Conservation (phyloP, 768 basidiomycete species). For the Termitomyces sp. region DNA sequence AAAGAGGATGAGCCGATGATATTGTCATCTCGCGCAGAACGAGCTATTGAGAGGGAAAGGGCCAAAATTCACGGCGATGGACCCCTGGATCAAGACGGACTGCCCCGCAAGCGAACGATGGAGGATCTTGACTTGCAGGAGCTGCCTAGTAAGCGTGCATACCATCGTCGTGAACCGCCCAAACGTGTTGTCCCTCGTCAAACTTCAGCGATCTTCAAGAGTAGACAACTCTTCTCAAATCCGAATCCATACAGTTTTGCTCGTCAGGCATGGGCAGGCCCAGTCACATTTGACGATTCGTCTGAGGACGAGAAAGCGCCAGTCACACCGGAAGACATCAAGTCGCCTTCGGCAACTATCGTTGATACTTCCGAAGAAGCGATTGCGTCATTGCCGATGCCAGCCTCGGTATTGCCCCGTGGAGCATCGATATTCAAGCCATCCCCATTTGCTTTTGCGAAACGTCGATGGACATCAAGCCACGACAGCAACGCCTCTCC, state of each 20-base stretch:
- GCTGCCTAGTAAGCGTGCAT: slow-evolving; percentile 25
- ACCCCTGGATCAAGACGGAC: slow-evolving; percentile 9
- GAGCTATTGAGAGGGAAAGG: slow-evolving; percentile 35
- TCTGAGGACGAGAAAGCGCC: slow-evolving; percentile 48
- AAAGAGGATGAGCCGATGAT: slow-evolving; percentile 21
- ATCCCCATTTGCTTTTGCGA: slow-evolving; percentile 58
- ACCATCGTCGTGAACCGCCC: slow-evolving; percentile 17
- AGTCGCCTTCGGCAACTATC: slow-evolving; percentile 33
- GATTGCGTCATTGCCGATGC: slow-evolving; percentile 10
- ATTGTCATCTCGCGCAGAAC: slow-evolving; percentile 30
- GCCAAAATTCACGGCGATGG: slow-evolving; percentile 18
- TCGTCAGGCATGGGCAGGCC: slow-evolving; percentile 48
- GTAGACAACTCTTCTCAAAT: slow-evolving; percentile 44
- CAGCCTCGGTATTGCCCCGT: slow-evolving; percentile 20
- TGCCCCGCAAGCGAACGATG: slow-evolving; percentile 23
- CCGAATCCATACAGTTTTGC: slow-evolving; percentile 62
- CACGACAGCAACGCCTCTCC: slow-evolving; percentile 3
- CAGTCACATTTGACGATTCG: slow-evolving; percentile 34
- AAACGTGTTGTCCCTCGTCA: slow-evolving; percentile 37
- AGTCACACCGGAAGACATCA: slow-evolving; percentile 53
- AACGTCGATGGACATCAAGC: slow-evolving; percentile 50
- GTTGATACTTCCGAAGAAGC: slow-evolving; percentile 5
- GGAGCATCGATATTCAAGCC: slow-evolving; percentile 51
- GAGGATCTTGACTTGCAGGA: slow-evolving; percentile 27
- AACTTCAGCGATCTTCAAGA: slow-evolving; percentile 31